Conservation (phyloP, 129 eudicot species). For the Apium graveolens region DNA sequence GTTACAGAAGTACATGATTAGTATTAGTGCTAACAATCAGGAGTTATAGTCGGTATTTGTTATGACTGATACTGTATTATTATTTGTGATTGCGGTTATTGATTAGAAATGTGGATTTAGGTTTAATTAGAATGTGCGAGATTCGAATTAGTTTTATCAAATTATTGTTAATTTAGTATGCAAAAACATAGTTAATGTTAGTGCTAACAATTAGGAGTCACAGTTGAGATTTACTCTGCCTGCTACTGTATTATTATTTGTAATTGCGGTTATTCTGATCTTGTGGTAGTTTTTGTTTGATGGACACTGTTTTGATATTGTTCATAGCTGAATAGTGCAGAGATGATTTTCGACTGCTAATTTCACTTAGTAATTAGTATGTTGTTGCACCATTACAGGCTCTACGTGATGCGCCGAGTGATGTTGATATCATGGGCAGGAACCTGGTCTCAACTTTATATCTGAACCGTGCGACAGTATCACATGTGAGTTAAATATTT, state of each 20-base stretch:
- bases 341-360: background rate
- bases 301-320: background rate
- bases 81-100: background rate
- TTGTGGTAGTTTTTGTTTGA: background rate
- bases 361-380: background rate
- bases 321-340: background rate
- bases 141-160: no score
- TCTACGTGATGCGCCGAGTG: slow-evolving; percentile 64
- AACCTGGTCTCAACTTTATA: slow-evolving; percentile 57
- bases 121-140: background rate
- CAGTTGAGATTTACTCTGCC: background rate
- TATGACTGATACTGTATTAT: background rate
- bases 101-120: background rate
- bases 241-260: background rate
- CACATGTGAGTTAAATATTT: slow-evolving; percentile 46
- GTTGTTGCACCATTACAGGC: slow-evolving; percentile 36
- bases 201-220: background rate
- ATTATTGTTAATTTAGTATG: background rate
- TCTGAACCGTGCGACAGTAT: slow-evolving; percentile 73
- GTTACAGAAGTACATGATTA: no score
- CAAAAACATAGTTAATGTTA: no score
- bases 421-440: slow-evolving; percentile 46
- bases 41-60: background rate
- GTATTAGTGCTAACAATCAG: background rate
- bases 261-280: background rate